Percentiles rank a stretch among this genome's conserved stretches.
Evolutionary conservation across 306 rosid species (phyloP).

Genomic region (Herpetospermum pedunculosum): DNA sequence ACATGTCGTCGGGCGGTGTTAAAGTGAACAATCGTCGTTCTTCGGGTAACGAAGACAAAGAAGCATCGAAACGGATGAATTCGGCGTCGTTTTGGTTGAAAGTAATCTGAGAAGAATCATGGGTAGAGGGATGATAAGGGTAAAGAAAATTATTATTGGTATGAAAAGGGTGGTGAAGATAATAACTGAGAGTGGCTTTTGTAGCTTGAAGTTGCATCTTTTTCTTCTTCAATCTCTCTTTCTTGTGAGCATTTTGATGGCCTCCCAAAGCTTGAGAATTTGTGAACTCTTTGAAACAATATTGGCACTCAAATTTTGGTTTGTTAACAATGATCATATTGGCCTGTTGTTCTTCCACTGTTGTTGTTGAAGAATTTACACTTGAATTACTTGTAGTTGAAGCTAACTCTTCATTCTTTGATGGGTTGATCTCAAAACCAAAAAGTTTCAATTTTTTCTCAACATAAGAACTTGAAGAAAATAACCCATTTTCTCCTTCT

Average conservation of each 20-base stretch:
- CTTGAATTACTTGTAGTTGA: too few relatives aligned
- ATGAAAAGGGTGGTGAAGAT: slow-evolving; percentile 55
- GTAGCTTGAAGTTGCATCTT: slow-evolving; percentile 81
- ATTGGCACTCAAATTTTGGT: slow-evolving; percentile 71
- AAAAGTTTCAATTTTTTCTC: slow-evolving; percentile 77
- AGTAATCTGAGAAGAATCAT: slow-evolving; percentile 38
- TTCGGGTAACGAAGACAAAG: neutral
- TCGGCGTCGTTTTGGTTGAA: slow-evolving; percentile 5
- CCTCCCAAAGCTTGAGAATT: slow-evolving; percentile 96
- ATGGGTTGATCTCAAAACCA: slow-evolving; percentile 71
- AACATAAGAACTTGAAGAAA: slow-evolving; percentile 18
- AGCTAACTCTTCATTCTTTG: slow-evolving; percentile 12
- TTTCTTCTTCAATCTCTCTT: slow-evolving; percentile 93
- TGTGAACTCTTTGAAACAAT: slow-evolving; percentile 71
- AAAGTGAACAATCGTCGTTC: neutral
- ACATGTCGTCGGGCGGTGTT: neutral
- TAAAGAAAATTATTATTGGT: slow-evolving; percentile 16
- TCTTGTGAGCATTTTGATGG: slow-evolving; percentile 96
- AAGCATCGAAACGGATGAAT: neutral
- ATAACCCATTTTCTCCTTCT: slow-evolving; percentile 9
- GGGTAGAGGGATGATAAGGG: neutral
- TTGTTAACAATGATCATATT: too few relatives aligned
- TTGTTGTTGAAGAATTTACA: slow-evolving; percentile 45
- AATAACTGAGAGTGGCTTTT: slow-evolving; percentile 54
- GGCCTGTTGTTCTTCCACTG: too few relatives aligned